These are phyloP conservation scores for Alternaria alternata DNA, from an alignment of 2,329 filamentous ascomycete genomes.

Conservation along the genomic window DNA sequence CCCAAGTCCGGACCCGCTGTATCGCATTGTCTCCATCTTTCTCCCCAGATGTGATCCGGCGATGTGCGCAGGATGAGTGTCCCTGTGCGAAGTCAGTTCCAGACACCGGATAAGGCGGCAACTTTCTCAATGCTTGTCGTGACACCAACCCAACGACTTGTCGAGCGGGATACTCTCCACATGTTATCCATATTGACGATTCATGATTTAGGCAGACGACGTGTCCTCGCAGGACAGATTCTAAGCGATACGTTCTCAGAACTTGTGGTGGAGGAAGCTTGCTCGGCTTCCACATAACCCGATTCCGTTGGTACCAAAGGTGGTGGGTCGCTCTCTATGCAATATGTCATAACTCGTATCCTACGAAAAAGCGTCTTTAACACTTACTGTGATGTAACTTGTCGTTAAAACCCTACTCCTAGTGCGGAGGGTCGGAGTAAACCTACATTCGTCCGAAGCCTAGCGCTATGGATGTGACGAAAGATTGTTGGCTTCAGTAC, in stretches of 20 bases:
- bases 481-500: not conserved
- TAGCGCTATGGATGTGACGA: not conserved
- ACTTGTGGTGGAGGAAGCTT: constrained; percentile 7
- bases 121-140: not conserved
- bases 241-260: constrained; percentile 15
- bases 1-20: constrained; percentile 17
- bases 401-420: not conserved
- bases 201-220: constrained; percentile 7
- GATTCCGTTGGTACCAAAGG: constrained; percentile 3
- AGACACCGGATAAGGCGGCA: constrained; percentile 3
- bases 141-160: constrained; percentile 1
- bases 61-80: constrained; percentile 2
- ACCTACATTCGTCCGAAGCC: not conserved
- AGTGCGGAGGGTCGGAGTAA: not conserved
- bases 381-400: not conserved
- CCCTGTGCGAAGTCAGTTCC: constrained; percentile 9
- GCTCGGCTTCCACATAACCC: constrained; percentile 10
- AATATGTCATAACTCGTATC: constrained; percentile 20
- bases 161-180: constrained; percentile 8
- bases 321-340: constrained; percentile 11
- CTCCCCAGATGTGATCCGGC: constrained; percentile 14
- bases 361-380: not conserved
- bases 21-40: constrained; percentile 20
- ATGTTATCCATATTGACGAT: constrained; percentile 7
- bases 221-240: constrained; percentile 13